Evolutionary conservation across 1,284 basidiomycete genomes (phyloP).

Genomic region (Rugosomyces carneus): DNA sequence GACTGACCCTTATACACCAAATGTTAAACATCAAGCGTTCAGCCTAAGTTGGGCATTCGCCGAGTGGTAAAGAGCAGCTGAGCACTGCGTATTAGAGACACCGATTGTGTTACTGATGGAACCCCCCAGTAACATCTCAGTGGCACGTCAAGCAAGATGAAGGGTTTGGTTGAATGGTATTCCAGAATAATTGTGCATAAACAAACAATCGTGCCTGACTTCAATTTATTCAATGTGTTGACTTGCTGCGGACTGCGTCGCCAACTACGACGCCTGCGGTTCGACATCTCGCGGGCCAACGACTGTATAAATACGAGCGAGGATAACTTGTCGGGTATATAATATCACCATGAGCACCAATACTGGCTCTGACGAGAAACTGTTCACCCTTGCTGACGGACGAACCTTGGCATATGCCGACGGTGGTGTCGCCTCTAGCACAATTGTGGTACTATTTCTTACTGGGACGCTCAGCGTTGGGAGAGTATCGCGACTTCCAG

Average conservation of each 20-base stretch:
- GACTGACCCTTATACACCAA: too few species aligned
- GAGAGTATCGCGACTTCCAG: constrained; percentile 18
- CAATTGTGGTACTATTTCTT: constrained; percentile 32
- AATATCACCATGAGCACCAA: background rate
- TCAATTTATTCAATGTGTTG: too few species aligned
- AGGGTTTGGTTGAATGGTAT: too few species aligned
- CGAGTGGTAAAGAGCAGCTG: too few species aligned
- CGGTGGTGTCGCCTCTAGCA: constrained; percentile 31
- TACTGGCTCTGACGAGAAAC: constrained; percentile 20
- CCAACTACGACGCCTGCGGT: background rate
- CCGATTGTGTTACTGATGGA: too few species aligned
- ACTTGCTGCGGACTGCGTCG: background rate
- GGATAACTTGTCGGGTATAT: background rate
- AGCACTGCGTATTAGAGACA: too few species aligned
- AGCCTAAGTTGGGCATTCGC: too few species aligned
- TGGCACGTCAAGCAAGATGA: too few species aligned
- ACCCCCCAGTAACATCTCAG: too few species aligned
- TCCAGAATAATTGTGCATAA: background rate
- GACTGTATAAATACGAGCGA: background rate
- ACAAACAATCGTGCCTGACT: too few species aligned
- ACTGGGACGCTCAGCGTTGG: constrained; percentile 39
- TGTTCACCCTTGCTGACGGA: constrained; percentile 28
- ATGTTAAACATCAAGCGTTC: too few species aligned
- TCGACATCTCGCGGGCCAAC: background rate
- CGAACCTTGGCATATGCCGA: constrained; percentile 39